A percentile compares a stretch with the other conserved stretches of the same genome.
Conservation (phyloP, 768 basidiomycete species). For the Rhizopogon rudus region DNA sequence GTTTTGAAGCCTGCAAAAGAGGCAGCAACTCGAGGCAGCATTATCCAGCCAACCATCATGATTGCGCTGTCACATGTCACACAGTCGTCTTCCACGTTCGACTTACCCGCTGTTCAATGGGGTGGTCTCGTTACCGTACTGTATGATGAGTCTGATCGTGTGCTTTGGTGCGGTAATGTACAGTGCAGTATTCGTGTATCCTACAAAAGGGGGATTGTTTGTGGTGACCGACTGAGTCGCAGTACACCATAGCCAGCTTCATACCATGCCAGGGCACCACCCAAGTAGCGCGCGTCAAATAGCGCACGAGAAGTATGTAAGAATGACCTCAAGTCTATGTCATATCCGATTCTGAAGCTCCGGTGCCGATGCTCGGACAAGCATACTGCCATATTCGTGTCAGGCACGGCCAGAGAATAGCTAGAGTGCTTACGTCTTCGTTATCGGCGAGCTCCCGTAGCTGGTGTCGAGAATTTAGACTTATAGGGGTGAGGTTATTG, state of each 20-base stretch:
- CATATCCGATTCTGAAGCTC: not conserved
- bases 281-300: not conserved
- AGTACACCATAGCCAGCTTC: not conserved
- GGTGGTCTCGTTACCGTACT: no score
- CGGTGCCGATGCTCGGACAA: constrained; percentile 19
- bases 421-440: constrained; percentile 15
- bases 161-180: not conserved
- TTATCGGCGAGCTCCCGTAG: constrained; percentile 22
- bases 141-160: not conserved
- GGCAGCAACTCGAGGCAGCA: no score
- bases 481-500: constrained; percentile 1
- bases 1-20: no score
- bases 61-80: no score
- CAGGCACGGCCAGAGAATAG: not conserved
- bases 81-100: no score
- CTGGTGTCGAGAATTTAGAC: constrained; percentile 24
- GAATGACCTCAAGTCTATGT: not conserved
- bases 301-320: not conserved
- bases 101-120: no score
- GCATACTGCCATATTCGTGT: constrained; percentile 9
- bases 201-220: not conserved
- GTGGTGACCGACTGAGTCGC: not conserved
- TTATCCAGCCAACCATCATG: no score
- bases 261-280: not conserved
- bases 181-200: not conserved